phyloP scores from a whole-genome alignment of 2,329 filamentous ascomycete species.

The Colletotrichum sp. region DNA sequence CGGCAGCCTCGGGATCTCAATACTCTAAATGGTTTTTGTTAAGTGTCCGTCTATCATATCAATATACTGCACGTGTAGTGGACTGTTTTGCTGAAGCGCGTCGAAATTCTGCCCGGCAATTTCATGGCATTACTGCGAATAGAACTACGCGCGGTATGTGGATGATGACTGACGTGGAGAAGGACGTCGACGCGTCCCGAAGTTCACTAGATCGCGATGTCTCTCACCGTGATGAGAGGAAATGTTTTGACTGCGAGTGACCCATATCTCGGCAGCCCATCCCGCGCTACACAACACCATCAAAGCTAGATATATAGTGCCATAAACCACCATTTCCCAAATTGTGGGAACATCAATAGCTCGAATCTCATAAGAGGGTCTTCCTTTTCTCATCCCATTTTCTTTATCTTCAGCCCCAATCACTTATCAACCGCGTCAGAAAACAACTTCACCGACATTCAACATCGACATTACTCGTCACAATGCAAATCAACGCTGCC shows the following conservation, averaged over 20 bases:
- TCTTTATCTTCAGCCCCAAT: neutral
- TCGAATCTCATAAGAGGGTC: neutral
- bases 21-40: neutral
- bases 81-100: neutral
- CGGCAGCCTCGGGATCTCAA: neutral
- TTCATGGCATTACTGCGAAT: neutral
- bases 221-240: neutral
- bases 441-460: neutral
- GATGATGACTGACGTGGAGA: neutral
- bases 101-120: neutral
- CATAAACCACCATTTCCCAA: neutral
- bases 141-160: neutral
- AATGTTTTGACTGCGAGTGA: neutral
- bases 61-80: neutral
- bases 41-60: neutral
- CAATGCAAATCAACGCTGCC: neutral
- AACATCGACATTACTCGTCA: neutral
- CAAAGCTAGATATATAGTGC: neutral
- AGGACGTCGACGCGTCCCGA: neutral
- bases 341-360: neutral
- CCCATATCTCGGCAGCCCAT: neutral
- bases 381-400: neutral
- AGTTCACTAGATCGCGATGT: neutral
- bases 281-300: neutral
- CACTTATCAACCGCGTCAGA: neutral